Base-by-base conservation (phyloP, 176 grass and related monocot genomes). In the Pontederia crassipes region DNA sequence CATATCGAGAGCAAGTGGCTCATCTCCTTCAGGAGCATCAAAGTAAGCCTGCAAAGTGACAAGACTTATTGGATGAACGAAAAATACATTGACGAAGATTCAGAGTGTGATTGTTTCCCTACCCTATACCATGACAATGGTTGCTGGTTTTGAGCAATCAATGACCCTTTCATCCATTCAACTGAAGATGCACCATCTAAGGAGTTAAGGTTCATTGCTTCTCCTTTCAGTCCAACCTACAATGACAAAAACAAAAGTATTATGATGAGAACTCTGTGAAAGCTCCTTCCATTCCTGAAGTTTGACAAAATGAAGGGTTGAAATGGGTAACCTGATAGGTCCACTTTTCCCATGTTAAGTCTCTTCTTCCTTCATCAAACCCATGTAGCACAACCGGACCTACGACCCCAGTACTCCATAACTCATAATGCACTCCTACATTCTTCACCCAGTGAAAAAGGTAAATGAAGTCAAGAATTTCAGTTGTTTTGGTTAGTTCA, bases 271-370 rank as follows among this genome's bases (percentile, higher is more conserved):
- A 20, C 5, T 27, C 45, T 9, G 47, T 45, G 16, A 14, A 53
- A 27, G 40, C 45, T 53, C 32, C 45, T 49, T 47, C 45, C 59
- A 12, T 72, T 9, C 20, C 12, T 24, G 1, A 47, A 49, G 28
- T 50, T 50, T 46, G 12, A 51, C 26, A 8, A 2, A 50, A 4
- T 27, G 48, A 24, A 10, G 27, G 28, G 10, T 0, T 2, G 27
- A 53, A 65, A 40, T 40, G 32, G 32, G 32, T 49, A 49, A 89
- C 88, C 88, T 98, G 94, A 74, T 98, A 98, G 61, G 88, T 89
- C 94, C 94, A 98, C 18, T 79, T 75, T 47, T 92, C 84, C 94
- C 94, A 98, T n/a, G 94, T 98, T 61, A 98, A 75, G 67, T 98
- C 94, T 74, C 57, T 85, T 11, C 64, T 92, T 48, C 82, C 81